phyloP scores from a whole-genome alignment of 2,329 filamentous ascomycete species.

The Fusarium albosuccineum region DNA sequence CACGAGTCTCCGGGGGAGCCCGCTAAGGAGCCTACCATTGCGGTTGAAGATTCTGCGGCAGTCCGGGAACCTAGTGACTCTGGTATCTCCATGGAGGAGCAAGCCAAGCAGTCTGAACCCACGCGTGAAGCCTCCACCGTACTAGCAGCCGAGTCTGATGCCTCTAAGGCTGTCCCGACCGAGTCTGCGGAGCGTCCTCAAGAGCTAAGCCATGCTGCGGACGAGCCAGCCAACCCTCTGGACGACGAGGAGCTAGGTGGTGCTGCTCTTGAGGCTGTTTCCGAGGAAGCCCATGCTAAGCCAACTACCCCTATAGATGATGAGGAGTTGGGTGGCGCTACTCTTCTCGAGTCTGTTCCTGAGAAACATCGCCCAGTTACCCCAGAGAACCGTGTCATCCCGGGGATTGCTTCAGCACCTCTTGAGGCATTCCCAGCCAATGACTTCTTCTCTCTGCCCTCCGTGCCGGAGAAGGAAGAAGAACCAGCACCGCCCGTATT shows the following conservation, averaged over 20 bases:
- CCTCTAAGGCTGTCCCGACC: constrained; percentile 3
- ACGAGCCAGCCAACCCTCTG: constrained; percentile 14
- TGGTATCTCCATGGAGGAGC: constrained; percentile 39
- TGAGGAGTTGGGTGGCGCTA: too few relatives aligned
- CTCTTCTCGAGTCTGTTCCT: too few relatives aligned
- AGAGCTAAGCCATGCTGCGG: neutral
- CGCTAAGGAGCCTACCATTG: neutral
- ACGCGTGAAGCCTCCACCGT: neutral
- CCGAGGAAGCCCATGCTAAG: constrained; percentile 28
- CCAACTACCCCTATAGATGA: constrained; percentile 3
- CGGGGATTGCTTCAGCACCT: constrained; percentile 32
- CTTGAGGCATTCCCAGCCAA: constrained; percentile 32
- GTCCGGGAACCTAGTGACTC: constrained; percentile 38
- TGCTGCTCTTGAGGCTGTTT: constrained; percentile 38
- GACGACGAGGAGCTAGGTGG: constrained; percentile 13
- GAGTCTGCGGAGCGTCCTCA: neutral
- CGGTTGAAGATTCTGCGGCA: constrained; percentile 4
- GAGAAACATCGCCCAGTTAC: too few relatives aligned
- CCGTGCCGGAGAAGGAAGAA: constrained; percentile 27
- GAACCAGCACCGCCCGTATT: constrained; percentile 30
- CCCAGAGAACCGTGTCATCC: constrained; percentile 23
- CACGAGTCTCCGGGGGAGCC: constrained; percentile 9
- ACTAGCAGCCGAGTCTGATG: constrained; percentile 1
- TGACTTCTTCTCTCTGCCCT: constrained; percentile 25
- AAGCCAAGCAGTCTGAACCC: constrained; percentile 28